A percentile compares a stretch with the other conserved stretches of the same genome.
Conservation (phyloP, 2,329 filamentous ascomycete species). For the Teratosphaeria epicoccoides region DNA sequence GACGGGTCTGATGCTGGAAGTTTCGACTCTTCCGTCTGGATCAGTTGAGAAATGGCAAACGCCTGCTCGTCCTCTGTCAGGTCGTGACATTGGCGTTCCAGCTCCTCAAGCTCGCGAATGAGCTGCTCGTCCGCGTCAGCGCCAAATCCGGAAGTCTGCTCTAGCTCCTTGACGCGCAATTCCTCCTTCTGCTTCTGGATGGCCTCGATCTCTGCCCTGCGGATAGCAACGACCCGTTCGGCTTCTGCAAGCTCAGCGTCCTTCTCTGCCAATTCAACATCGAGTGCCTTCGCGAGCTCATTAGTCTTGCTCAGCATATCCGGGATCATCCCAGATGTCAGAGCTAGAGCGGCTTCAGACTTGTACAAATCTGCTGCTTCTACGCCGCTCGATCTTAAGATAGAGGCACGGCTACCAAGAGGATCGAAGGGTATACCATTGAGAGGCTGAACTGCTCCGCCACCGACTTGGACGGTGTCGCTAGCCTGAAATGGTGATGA, state of each 20-base stretch:
- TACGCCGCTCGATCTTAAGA: not conserved
- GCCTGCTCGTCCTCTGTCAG: conserved; percentile 37
- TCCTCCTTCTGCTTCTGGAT: conserved; percentile 46
- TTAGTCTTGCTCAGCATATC: conserved; percentile 39
- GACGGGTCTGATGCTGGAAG: not conserved
- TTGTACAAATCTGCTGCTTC: conserved; percentile 25
- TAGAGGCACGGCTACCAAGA: conserved; percentile 9
- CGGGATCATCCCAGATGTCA: conserved; percentile 54
- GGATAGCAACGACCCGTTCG: conserved; percentile 43
- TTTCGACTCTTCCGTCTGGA: conserved; percentile 6
- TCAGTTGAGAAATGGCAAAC: conserved; percentile 26
- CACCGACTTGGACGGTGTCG: conserved; percentile 8
- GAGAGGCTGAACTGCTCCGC: conserved; percentile 19
- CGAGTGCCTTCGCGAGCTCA: conserved; percentile 45
- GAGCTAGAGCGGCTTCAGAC: conserved; percentile 41
- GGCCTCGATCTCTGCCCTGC: conserved; percentile 54
- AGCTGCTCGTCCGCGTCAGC: conserved; percentile 29
- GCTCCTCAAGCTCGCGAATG: conserved; percentile 23
- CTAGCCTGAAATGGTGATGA: conserved; percentile 48
- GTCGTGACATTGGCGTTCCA: conserved; percentile 32
- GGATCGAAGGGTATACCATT: conserved; percentile 19
- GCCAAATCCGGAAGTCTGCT: conserved; percentile 25
- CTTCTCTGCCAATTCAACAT: conserved; percentile 65
- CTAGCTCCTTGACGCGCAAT: conserved; percentile 42
- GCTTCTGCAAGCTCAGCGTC: conserved; percentile 42